These are phyloP conservation scores for Tetrapyrgos nigripes DNA, from an alignment of 1,284 basidiomycete genomes.

Conservation along the genomic window DNA sequence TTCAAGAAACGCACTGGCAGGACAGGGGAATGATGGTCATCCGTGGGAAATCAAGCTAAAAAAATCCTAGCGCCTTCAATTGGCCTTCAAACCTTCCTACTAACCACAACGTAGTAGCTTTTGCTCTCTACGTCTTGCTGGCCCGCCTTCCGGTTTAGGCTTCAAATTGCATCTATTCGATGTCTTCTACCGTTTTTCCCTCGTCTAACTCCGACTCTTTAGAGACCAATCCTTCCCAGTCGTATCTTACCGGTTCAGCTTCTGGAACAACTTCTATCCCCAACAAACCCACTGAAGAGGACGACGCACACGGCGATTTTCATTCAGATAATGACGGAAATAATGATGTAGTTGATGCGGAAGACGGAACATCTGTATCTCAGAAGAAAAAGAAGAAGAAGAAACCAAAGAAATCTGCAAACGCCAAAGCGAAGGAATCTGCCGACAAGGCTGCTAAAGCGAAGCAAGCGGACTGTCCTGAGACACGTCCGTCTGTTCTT, in stretches of 20 bases:
- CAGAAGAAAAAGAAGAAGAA: slow-evolving; percentile 82
- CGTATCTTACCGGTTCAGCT: background rate
- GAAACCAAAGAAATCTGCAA: slow-evolving; percentile 61
- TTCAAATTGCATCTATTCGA: too few species aligned
- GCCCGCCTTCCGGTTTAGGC: too few species aligned
- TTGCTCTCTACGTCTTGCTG: too few species aligned
- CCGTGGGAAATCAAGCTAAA: too few species aligned
- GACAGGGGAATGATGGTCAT: too few species aligned
- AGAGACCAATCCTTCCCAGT: background rate
- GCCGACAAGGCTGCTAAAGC: slow-evolving; percentile 24
- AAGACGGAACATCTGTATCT: background rate
- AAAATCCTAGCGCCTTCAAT: too few species aligned
- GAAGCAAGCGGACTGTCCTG: slow-evolving; percentile 20
- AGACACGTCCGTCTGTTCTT: slow-evolving; percentile 60
- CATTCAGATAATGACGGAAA: background rate
- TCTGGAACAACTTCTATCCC: background rate
- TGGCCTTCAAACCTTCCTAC: too few species aligned
- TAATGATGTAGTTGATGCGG: background rate
- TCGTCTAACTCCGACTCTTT: background rate
- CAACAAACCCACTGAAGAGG: background rate
- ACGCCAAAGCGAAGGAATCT: slow-evolving; percentile 51
- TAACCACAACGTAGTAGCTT: too few species aligned
- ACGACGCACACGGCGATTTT: background rate
- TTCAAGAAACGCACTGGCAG: too few species aligned
- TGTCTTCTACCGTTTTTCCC: too few species aligned